Percentiles rank a stretch among this genome's conserved stretches.
These are phyloP conservation scores for Apiosordaria backusii DNA, from an alignment of 495 filamentous ascomycete species.

Conservation along the genomic window DNA sequence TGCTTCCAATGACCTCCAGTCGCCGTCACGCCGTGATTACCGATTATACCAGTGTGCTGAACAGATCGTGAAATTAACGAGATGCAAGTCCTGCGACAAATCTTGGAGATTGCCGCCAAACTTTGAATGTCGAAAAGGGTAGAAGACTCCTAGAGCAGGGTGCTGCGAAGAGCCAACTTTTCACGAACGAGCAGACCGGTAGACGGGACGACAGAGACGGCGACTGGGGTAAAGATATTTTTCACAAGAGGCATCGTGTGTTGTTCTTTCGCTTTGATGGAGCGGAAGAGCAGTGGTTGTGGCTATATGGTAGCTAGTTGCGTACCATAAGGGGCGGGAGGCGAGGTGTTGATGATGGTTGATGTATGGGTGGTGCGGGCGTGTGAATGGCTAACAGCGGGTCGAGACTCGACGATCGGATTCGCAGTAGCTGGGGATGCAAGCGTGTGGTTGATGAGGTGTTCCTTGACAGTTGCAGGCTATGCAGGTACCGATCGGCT, in stretches of 20 bases:
- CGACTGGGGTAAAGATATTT: conserved; percentile 51
- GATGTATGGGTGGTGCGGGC: neutral
- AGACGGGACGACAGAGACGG: conserved; percentile 53
- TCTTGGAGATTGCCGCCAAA: conserved; percentile 31
- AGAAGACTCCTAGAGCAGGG: conserved; percentile 43
- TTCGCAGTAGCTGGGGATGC: conserved; percentile 8
- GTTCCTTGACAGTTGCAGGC: conserved; percentile 3
- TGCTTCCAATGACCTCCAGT: conserved; percentile 47
- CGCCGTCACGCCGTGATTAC: conserved; percentile 52
- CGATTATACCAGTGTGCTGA: conserved; percentile 42
- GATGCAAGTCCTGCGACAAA: conserved; percentile 35
- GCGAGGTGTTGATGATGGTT: conserved; percentile 5
- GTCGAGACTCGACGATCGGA: conserved; percentile 12
- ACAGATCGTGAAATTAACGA: conserved; percentile 43
- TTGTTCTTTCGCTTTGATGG: conserved; percentile 31
- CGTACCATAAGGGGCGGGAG: conserved; percentile 33
- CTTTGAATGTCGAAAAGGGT: conserved; percentile 41
- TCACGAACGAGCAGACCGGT: conserved; percentile 54
- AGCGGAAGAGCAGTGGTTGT: conserved; percentile 25
- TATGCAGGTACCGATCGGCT: conserved; percentile 16
- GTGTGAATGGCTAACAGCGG: neutral
- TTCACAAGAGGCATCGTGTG: conserved; percentile 53
- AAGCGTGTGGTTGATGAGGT: conserved; percentile 7
- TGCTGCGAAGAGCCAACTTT: conserved; percentile 39
- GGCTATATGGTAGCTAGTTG: conserved; percentile 37